Conservation (phyloP, 2,329 filamentous ascomycete genomes). For the Neurospora sp. region DNA sequence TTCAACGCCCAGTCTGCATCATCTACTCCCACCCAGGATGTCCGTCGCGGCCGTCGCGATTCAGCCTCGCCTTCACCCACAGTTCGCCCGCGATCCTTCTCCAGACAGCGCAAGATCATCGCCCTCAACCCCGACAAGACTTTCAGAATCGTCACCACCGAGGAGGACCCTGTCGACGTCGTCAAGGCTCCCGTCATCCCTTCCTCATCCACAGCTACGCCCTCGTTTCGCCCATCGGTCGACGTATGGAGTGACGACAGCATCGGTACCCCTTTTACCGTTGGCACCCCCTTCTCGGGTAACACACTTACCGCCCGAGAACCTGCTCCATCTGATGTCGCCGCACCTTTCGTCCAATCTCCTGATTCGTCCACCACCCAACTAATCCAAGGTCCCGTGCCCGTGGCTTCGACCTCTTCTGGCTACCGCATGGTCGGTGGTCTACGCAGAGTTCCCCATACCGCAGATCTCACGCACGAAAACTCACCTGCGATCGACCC, state of each 20-base stretch:
- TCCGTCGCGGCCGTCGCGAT: conserved; percentile 3
- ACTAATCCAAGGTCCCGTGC: conserved; percentile 25
- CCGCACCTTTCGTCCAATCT: conserved; percentile 19
- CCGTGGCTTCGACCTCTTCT: conserved; percentile 32
- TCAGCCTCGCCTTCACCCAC: conserved; percentile 11
- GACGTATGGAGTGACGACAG: conserved; percentile 39
- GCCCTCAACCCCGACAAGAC: conserved; percentile 47
- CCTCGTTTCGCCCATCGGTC: conserved; percentile 39
- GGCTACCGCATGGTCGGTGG: conserved; percentile 46
- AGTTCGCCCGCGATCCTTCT: conserved; percentile 21
- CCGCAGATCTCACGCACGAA: conserved; percentile 33
- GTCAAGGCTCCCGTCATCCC: conserved; percentile 13
- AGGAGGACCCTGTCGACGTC: not conserved
- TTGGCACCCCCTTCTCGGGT: conserved; percentile 31
- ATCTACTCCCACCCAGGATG: conserved; percentile 9
- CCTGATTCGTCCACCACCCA: conserved; percentile 25
- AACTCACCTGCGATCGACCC: conserved; percentile 22
- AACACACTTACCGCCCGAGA: conserved; percentile 21
- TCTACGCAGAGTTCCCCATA: conserved; percentile 40
- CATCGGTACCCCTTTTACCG: conserved; percentile 31
- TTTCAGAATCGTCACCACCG: conserved; percentile 37
- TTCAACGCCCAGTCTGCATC: conserved; percentile 23
- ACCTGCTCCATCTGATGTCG: conserved; percentile 20
- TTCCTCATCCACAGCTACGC: conserved; percentile 29
- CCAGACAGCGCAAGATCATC: conserved; percentile 35